These are phyloP conservation scores for Xylaria sp. DNA, from an alignment of 2,329 filamentous ascomycete genomes.

Conservation along the genomic window DNA sequence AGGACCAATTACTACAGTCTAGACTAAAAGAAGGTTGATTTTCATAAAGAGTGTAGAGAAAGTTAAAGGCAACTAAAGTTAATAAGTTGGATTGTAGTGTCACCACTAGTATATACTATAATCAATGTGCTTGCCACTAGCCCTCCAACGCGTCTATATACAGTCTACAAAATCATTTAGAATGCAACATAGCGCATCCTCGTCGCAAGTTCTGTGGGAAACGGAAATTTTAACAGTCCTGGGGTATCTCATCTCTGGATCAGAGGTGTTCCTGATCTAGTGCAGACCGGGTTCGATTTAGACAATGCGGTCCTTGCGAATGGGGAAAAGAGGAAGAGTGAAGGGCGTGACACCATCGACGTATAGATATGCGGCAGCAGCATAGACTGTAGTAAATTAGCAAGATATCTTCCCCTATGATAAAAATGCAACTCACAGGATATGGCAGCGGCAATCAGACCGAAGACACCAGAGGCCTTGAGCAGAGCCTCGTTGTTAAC, in stretches of 20 bases:
- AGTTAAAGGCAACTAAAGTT: conserved; percentile 18
- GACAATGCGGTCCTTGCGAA: conserved; percentile 41
- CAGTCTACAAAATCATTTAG: conserved; percentile 31
- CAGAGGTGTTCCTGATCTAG: conserved; percentile 5
- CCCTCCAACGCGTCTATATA: conserved; percentile 34
- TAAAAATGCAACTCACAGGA: conserved; percentile 37
- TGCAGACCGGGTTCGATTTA: conserved; percentile 21
- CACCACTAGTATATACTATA: conserved; percentile 33
- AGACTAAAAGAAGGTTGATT: neutral
- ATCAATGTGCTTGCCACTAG: conserved; percentile 28
- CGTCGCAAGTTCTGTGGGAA: conserved; percentile 24
- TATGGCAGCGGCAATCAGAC: conserved; percentile 39
- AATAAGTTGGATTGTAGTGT: conserved; percentile 31
- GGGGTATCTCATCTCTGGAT: conserved; percentile 22
- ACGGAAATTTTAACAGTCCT: conserved; percentile 16
- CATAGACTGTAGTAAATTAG: conserved; percentile 38
- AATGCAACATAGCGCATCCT: conserved; percentile 23
- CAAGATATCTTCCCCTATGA: neutral
- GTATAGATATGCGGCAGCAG: conserved; percentile 40
- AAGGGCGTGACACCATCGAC: conserved; percentile 41
- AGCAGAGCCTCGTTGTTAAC: conserved; percentile 33
- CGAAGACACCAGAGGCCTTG: conserved; percentile 42
- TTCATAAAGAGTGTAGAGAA: conserved; percentile 7
- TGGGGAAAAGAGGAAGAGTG: conserved; percentile 43
- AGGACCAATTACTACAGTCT: neutral